Evolutionary conservation across 257 asterid genomes (phyloP).

Genomic region (Forsythia viridissima): DNA sequence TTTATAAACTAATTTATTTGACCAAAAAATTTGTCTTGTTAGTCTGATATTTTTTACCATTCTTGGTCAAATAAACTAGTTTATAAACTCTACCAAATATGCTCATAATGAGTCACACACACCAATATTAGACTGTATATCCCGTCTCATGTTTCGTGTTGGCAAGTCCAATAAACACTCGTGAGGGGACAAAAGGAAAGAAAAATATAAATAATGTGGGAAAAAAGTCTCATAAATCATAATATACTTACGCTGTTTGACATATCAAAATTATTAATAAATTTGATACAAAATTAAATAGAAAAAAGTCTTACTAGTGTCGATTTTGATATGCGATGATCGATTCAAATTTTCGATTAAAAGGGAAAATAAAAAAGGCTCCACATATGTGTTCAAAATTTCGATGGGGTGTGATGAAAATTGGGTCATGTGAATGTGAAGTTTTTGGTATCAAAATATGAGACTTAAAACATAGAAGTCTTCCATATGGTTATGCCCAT

Average conservation of each 20-base stretch:
- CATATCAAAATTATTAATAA: background rate
- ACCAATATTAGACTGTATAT: background rate
- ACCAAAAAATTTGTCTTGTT: too few species aligned
- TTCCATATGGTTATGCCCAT: conserved; percentile 28
- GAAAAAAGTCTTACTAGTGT: background rate
- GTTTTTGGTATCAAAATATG: background rate
- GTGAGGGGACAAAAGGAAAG: background rate
- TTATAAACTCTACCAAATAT: too few species aligned
- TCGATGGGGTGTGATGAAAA: background rate
- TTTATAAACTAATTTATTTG: too few species aligned
- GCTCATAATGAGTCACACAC: background rate
- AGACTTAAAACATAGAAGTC: conserved; percentile 1
- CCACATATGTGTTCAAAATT: background rate
- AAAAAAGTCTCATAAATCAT: background rate
- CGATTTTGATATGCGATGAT: too few species aligned
- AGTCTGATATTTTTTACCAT: too few species aligned
- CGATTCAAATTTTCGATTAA: too few species aligned
- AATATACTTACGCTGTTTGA: background rate
- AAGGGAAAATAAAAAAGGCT: too few species aligned
- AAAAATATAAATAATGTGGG: background rate
- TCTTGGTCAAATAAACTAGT: too few species aligned
- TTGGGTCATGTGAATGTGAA: background rate
- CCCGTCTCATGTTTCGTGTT: background rate
- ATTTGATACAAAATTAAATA: background rate
- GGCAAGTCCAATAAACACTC: background rate